Evolutionary conservation across 768 basidiomycete species (phyloP).

Genomic region (Tulasnella sp.): DNA sequence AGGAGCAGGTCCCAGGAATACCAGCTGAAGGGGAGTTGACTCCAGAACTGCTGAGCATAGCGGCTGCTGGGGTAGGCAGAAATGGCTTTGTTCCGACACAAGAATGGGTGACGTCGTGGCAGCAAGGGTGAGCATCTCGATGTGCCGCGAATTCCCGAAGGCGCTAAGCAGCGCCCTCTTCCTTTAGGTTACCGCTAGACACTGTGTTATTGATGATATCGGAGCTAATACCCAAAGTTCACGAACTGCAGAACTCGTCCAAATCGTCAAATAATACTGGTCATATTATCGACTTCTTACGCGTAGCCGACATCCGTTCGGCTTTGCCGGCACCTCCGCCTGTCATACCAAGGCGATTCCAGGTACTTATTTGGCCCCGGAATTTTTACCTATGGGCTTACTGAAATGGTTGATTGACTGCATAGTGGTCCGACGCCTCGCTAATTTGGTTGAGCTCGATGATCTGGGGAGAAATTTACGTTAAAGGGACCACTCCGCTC

Average conservation of each 20-base stretch:
- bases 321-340: conserved; percentile 63
- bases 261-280: conserved; percentile 28
- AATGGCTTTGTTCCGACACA: conserved; percentile 94
- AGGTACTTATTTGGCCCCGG: conserved; percentile 36
- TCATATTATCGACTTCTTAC: conserved; percentile 63
- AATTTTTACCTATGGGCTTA: neutral
- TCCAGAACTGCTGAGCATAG: conserved; percentile 42
- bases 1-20: conserved; percentile 33
- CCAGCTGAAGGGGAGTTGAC: conserved; percentile 15
- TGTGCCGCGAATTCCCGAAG: conserved; percentile 3
- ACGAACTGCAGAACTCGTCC: conserved; percentile 65
- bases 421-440: conserved; percentile 85
- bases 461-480: conserved; percentile 93
- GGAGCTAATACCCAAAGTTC: conserved; percentile 76
- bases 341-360: conserved; percentile 58
- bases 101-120: conserved; percentile 96
- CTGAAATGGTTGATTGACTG: neutral
- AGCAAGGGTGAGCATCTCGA: conserved; percentile 61
- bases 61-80: conserved; percentile 62
- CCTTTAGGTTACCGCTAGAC: conserved; percentile 70
- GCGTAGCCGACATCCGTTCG: conserved; percentile 52
- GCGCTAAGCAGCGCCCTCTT: neutral
- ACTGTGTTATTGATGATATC: conserved; percentile 78
- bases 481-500: conserved; percentile 74
- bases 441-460: conserved; percentile 86